Base-by-base conservation (phyloP, 169 alveolate genomes). In the Plasmodium billcollinsi region DNA sequence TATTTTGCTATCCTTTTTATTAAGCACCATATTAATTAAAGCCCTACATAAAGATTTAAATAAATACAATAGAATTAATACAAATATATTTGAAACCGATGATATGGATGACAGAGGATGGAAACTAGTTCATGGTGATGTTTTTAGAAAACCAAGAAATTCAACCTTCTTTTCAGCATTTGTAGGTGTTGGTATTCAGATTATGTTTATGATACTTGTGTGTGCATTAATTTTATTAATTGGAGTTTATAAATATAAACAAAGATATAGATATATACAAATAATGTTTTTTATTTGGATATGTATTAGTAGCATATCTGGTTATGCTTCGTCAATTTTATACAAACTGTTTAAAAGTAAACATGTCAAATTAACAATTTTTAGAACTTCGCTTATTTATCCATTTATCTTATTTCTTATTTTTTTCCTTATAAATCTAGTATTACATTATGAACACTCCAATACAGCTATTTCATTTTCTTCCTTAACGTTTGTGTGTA, bases 101-200 rank as follows among this genome's bases (percentile, higher is more conserved):
- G 94, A 93, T n/a, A 91, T 93, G 15, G 97, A 92, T 75, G 97
- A 95, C 52, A 88, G 95, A 54, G 98, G 98, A 12, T 97, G 99
- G 99, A 97, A 97, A 88, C 94, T 96, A 76, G 96, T 96, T 3
- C 97, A 93, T 67, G 98, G 97, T 8, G 99, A 97, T 86, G 98
- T 97, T 26, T 97, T 97, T 93, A 92, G 99, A 58, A 91, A 95
- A 70, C 98, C 98, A 9, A 66, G 89, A n/a, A 93, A 95, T 89
- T 88, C 93, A 24, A 91, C 95, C 6, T 88, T 96, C 26, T 93
- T 97, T 24, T 91, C 97, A 11, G 95, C 94, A 3, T 90, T 94
- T 67, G 93, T 96, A 1, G 99, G 99, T 2, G 93, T 97, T 14
- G 99, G 99, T 14, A 69, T 95, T 61, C 97, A 96, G 86, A 86